Evolutionary conservation across 1,139 yeast genomes (phyloP).

Genomic region (Taphrina flavorubra): DNA sequence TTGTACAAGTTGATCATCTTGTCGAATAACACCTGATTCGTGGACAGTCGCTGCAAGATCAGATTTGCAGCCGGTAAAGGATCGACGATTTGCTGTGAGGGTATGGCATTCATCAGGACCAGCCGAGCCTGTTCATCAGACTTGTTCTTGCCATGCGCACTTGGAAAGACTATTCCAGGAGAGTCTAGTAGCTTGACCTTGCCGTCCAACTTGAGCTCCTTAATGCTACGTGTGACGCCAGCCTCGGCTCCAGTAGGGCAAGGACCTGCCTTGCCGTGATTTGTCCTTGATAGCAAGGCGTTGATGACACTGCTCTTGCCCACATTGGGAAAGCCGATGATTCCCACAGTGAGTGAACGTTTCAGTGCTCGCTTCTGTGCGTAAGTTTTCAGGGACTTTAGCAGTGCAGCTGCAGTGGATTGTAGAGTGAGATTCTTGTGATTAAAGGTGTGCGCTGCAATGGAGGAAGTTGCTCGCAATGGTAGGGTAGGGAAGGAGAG

Average conservation of each 20-base stretch:
- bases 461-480: constrained; percentile 63
- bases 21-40: constrained; percentile 67
- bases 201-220: constrained; percentile 91
- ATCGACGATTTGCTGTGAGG: constrained; percentile 83
- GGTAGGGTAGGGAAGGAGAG: constrained; percentile 92
- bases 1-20: constrained; percentile 74
- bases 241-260: constrained; percentile 99
- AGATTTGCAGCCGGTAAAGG: constrained; percentile 82
- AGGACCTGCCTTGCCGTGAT: constrained; percentile 61
- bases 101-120: constrained; percentile 85
- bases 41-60: constrained; percentile 72
- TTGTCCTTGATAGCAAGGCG: constrained; percentile 83
- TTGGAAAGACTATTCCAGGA: constrained; percentile 97
- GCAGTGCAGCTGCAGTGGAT: constrained; percentile 72
- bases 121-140: constrained; percentile 82
- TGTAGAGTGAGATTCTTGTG: constrained; percentile 67
- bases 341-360: constrained; percentile 93
- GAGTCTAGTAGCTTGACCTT: constrained; percentile 89
- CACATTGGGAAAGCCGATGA: constrained; percentile 93
- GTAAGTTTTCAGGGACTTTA: constrained; percentile 83
- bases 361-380: constrained; percentile 83
- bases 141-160: constrained; percentile 61
- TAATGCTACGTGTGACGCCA: constrained; percentile 89
- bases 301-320: constrained; percentile 96
- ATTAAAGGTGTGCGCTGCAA: constrained; percentile 72